phyloP scores from a whole-genome alignment of 495 filamentous ascomycete genomes.

The Lindgomyces ingoldianus region DNA sequence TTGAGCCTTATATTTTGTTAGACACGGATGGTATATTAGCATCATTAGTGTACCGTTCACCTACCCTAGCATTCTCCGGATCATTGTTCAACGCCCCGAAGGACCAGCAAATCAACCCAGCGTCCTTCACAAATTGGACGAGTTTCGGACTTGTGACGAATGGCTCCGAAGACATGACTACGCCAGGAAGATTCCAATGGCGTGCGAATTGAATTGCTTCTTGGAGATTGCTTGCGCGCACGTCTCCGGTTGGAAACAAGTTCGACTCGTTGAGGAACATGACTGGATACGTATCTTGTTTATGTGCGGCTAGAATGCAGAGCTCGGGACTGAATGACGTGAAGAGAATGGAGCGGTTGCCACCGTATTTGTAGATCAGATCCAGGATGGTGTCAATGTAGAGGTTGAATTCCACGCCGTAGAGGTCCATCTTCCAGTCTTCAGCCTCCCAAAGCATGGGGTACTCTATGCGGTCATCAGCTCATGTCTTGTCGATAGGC shows the following conservation, averaged over 20 bases:
- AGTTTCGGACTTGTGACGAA: neutral
- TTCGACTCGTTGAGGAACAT: constrained; percentile 32
- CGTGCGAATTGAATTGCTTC: constrained; percentile 3
- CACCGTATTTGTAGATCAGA: constrained; percentile 30
- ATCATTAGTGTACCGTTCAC: neutral
- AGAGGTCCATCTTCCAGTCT: constrained; percentile 43
- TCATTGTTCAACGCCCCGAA: neutral
- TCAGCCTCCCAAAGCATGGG: constrained; percentile 48
- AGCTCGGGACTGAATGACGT: constrained; percentile 51
- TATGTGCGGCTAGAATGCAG: constrained; percentile 47
- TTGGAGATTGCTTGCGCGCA: neutral
- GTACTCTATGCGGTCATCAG: too few relatives aligned
- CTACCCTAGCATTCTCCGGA: neutral
- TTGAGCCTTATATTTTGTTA: too few relatives aligned
- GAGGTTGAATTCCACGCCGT: constrained; percentile 48
- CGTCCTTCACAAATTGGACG: neutral
- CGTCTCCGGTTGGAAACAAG: neutral
- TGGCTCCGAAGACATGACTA: neutral
- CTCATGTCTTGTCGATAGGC: too few relatives aligned
- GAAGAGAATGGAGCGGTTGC: constrained; percentile 44
- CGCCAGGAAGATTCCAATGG: neutral
- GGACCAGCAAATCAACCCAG: neutral
- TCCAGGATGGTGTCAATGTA: constrained; percentile 48
- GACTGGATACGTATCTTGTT: constrained; percentile 42
- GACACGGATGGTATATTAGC: neutral